phyloP scores from a whole-genome alignment of 2,329 filamentous ascomycete genomes.

The Aspergillus intermedius region DNA sequence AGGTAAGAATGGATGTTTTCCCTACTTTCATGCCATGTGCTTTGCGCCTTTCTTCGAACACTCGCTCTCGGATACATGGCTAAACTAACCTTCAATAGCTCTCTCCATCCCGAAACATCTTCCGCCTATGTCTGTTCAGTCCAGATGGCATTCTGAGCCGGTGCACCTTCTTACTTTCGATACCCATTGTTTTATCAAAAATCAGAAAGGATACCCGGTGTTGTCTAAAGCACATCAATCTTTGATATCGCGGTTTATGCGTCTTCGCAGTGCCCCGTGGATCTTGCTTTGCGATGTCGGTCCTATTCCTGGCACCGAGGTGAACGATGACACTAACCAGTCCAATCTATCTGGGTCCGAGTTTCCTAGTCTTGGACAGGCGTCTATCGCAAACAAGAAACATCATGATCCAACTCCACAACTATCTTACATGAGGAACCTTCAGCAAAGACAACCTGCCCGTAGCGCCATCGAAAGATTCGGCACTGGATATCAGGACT shows the following conservation, averaged over 20 bases:
- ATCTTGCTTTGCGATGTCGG: constrained; percentile 55
- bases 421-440: constrained; percentile 72
- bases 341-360: constrained; percentile 25
- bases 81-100: constrained; percentile 35
- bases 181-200: constrained; percentile 49
- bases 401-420: constrained; percentile 56
- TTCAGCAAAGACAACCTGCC: constrained; percentile 74
- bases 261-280: constrained; percentile 54
- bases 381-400: constrained; percentile 46
- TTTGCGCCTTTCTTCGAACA: not conserved
- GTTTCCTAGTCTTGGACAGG: constrained; percentile 67
- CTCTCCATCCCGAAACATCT: constrained; percentile 54
- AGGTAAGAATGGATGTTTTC: constrained; percentile 54
- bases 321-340: constrained; percentile 12
- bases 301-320: constrained; percentile 44
- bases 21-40: not conserved
- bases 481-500: constrained; percentile 76
- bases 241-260: constrained; percentile 52
- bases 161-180: constrained; percentile 52
- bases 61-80: not conserved
- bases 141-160: constrained; percentile 59
- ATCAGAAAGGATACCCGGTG: constrained; percentile 53
- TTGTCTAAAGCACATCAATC: constrained; percentile 53
- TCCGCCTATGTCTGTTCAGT: constrained; percentile 51
- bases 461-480: constrained; percentile 59